Evolutionary conservation across 345 rosid genomes (phyloP).

Genomic region (Carallia pectinifolia): DNA sequence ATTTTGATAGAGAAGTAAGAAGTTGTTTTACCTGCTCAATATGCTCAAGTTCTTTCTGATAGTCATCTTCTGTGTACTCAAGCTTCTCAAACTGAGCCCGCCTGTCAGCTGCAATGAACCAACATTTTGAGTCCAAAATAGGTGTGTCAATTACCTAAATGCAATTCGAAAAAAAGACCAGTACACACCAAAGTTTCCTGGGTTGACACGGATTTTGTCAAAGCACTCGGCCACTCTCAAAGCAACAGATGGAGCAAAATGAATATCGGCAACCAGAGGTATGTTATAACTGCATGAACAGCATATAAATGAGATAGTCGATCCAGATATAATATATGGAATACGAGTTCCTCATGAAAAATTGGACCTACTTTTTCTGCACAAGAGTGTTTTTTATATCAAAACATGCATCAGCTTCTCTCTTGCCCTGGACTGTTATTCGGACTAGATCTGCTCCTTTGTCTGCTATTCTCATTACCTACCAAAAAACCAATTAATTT

Average conservation of each 20-base stretch:
- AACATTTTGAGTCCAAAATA: slow-evolving; percentile 15
- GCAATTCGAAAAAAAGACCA: slow-evolving; percentile 13
- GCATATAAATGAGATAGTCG: slow-evolving; percentile 16
- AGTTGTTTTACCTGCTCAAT: slow-evolving; percentile 67
- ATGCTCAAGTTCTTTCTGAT: slow-evolving; percentile 91
- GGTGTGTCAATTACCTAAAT: slow-evolving; percentile 12
- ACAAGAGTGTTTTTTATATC: slow-evolving; percentile 87
- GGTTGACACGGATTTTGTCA: slow-evolving; percentile 96
- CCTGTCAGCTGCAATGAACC: slow-evolving; percentile 75
- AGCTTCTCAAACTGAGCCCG: slow-evolving; percentile 86
- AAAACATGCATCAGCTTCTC: slow-evolving; percentile 95
- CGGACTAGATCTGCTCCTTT: slow-evolving; percentile 89
- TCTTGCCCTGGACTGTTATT: slow-evolving; percentile 98
- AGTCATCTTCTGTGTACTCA: slow-evolving; percentile 92
- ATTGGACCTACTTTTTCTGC: slow-evolving; percentile 64
- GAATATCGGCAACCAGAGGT: slow-evolving; percentile 97
- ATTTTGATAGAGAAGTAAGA: neutral
- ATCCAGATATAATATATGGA: slow-evolving; percentile 6
- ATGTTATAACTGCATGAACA: slow-evolving; percentile 75
- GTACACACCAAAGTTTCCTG: slow-evolving; percentile 85
- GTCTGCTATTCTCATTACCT: slow-evolving; percentile 97
- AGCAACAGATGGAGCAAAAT: slow-evolving; percentile 93
- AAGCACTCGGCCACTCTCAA: slow-evolving; percentile 92
- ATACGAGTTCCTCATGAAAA: neutral
- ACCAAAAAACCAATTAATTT: slow-evolving; percentile 17